Evolutionary conservation across 2,329 filamentous ascomycete genomes (phyloP).

Genomic region (Alternaria incomplexa): DNA sequence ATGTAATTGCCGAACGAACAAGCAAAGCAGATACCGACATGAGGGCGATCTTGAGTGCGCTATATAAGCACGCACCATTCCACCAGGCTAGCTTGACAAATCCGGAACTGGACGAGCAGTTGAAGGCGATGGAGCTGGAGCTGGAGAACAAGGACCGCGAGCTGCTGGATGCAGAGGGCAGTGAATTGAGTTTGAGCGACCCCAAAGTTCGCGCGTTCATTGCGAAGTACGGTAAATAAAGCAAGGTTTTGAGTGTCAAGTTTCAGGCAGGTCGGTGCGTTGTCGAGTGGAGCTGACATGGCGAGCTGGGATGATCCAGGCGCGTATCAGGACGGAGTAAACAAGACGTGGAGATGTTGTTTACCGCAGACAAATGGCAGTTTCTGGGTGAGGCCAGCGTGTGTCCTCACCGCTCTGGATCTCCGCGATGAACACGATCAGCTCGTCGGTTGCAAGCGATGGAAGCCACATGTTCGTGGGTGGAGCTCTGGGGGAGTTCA

Average conservation of each 20-base stretch:
- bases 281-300: conserved; percentile 7
- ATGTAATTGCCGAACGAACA: conserved; percentile 44
- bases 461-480: conserved; percentile 11
- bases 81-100: conserved; percentile 33
- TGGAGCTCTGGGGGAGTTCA: conserved; percentile 7
- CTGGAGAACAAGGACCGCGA: conserved; percentile 48
- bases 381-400: neutral
- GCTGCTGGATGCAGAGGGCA: conserved; percentile 46
- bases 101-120: conserved; percentile 31
- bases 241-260: neutral
- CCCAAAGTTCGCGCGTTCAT: conserved; percentile 40
- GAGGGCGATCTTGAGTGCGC: conserved; percentile 43
- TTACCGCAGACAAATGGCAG: neutral
- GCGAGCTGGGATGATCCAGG: conserved; percentile 3
- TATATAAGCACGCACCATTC: conserved; percentile 49
- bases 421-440: neutral
- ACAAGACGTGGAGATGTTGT: conserved; percentile 3
- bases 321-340: neutral
- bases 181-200: conserved; percentile 38
- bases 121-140: conserved; percentile 46
- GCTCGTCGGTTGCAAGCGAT: neutral
- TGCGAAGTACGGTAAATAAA: conserved; percentile 37
- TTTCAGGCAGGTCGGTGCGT: conserved; percentile 1
- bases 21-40: conserved; percentile 46
- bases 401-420: neutral